phyloP scores from a whole-genome alignment of 441 rosid species.

The Adansonia rubrostipa region DNA sequence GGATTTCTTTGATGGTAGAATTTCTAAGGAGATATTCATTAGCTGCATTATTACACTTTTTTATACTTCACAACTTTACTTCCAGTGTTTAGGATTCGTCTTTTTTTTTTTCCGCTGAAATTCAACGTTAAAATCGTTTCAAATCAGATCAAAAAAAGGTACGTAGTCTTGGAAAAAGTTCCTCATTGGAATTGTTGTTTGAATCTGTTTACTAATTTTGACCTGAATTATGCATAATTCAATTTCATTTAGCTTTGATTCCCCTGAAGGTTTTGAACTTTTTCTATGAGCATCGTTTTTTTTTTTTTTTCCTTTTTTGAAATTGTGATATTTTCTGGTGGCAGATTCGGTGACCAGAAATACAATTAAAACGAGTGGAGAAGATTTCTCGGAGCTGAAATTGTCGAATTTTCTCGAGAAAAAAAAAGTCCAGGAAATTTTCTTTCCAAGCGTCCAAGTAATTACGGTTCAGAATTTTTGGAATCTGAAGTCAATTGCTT shows the following conservation, averaged over 20 bases:
- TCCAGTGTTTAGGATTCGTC: constrained; percentile 26
- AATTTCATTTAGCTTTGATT: constrained; percentile 1
- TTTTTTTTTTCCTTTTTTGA: no score
- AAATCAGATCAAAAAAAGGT: constrained; percentile 43
- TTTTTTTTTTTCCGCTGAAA: constrained; percentile 23
- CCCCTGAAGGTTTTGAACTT: constrained; percentile 26
- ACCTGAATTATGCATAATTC: constrained; percentile 39
- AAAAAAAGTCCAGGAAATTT: background rate
- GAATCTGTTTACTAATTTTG: constrained; percentile 13
- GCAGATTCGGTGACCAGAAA: constrained; percentile 5
- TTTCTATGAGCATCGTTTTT: background rate
- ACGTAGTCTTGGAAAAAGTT: constrained; percentile 14
- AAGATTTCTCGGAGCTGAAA: constrained; percentile 7
- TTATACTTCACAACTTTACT: background rate
- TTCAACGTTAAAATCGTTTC: constrained; percentile 11
- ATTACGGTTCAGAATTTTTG: constrained; percentile 13
- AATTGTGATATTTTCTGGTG: background rate
- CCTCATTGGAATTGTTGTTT: background rate
- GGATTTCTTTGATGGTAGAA: background rate
- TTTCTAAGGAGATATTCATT: constrained; percentile 35
- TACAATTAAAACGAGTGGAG: constrained; percentile 3
- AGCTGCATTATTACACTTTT: constrained; percentile 27
- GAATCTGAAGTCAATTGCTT: background rate
- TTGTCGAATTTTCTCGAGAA: background rate
- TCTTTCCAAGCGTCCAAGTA: background rate